phyloP scores from a whole-genome alignment of 352 stramenopile genomes.

The Plasmopara halstedii region DNA sequence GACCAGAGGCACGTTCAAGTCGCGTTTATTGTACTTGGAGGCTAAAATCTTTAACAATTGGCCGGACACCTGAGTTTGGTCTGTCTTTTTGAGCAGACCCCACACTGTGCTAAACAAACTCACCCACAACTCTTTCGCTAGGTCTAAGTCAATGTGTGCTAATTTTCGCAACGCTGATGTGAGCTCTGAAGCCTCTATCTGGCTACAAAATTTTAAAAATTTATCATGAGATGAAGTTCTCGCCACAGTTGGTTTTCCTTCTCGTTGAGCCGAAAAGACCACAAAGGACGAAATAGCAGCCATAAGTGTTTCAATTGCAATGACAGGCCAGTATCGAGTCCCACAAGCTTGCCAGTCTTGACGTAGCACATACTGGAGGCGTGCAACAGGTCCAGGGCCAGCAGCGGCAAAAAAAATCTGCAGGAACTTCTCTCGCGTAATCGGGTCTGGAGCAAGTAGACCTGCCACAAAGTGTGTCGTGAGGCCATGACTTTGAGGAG shows the following conservation, averaged over 20 bases:
- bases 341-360: conserved; percentile 86
- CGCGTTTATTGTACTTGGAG: conserved; percentile 84
- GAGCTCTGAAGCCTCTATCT: conserved; percentile 32
- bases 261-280: conserved; percentile 2
- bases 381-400: conserved; percentile 32
- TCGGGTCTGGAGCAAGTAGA: conserved; percentile 60
- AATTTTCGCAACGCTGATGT: conserved; percentile 55
- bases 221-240: conserved; percentile 12
- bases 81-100: conserved; percentile 31
- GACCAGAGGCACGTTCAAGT: conserved; percentile 65
- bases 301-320: conserved; percentile 70
- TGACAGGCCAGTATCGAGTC: conserved; percentile 75
- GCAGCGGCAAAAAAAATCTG: conserved; percentile 47
- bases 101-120: conserved; percentile 63
- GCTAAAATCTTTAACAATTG: conserved; percentile 74
- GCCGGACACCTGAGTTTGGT: conserved; percentile 48
- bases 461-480: conserved; percentile 77
- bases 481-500: conserved; percentile 50
- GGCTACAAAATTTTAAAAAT: conserved; percentile 24
- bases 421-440: conserved; percentile 66
- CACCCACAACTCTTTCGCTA: conserved; percentile 80
- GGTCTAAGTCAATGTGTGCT: conserved; percentile 72
- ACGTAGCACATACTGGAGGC: conserved; percentile 62
- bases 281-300: conserved; percentile 31
- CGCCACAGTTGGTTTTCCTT: neutral